Conservation (phyloP, 2,329 filamentous ascomycete genomes). For the Nectriaceae sp. region DNA sequence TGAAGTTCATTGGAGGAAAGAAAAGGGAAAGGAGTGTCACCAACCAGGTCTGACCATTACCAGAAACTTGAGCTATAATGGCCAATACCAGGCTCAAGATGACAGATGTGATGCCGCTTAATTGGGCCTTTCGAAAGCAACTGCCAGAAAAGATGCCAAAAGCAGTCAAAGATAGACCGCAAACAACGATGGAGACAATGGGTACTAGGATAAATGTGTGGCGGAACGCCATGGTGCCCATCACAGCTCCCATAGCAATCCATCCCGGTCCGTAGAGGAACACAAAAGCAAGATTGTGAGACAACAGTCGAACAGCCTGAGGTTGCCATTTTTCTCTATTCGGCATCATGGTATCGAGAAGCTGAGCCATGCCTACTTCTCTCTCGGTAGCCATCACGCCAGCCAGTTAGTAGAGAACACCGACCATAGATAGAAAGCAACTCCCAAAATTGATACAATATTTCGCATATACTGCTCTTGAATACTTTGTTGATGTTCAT, state of each 20-base stretch:
- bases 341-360: constrained; percentile 85
- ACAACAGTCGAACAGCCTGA: constrained; percentile 69
- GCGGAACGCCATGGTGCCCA: constrained; percentile 55
- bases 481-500: constrained; percentile 64
- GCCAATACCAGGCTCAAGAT: constrained; percentile 71
- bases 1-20: constrained; percentile 6
- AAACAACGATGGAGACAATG: constrained; percentile 68
- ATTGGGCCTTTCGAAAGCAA: constrained; percentile 54
- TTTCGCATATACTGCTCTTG: constrained; percentile 67
- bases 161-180: constrained; percentile 70
- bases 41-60: constrained; percentile 1
- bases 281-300: constrained; percentile 74
- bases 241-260: constrained; percentile 66
- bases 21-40: not conserved
- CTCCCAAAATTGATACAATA: constrained; percentile 69
- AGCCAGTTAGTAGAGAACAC: constrained; percentile 79
- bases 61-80: constrained; percentile 65
- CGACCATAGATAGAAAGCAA: constrained; percentile 74
- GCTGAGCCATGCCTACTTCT: constrained; percentile 77
- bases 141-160: constrained; percentile 74
- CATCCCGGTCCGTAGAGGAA: constrained; percentile 75
- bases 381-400: constrained; percentile 79
- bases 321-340: constrained; percentile 68
- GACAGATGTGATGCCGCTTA: constrained; percentile 75
- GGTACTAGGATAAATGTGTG: constrained; percentile 61